Evolutionary conservation across 208 protist genomes (phyloP).

Genomic region (Lotmaria passim): DNA sequence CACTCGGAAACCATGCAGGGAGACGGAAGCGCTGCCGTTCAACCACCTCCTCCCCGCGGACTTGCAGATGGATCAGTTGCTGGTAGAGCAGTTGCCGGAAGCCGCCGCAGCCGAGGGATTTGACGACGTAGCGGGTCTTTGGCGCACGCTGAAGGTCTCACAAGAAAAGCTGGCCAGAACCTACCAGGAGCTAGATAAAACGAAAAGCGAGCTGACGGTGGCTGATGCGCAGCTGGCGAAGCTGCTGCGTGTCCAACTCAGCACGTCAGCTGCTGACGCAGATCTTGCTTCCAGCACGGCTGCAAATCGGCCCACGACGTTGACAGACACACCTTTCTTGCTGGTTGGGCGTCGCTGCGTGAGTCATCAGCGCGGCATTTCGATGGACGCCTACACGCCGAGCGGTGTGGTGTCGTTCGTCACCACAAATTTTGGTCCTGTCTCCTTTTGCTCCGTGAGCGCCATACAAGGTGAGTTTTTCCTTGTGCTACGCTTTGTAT

Average conservation of each 20-base stretch:
- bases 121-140: constrained; percentile 7
- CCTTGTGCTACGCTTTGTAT: constrained; percentile 40
- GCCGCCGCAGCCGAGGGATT: neutral
- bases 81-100: constrained; percentile 44
- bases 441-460: constrained; percentile 25
- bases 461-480: neutral
- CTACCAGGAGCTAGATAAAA: constrained; percentile 3
- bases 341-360: constrained; percentile 13
- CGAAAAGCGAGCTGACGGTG: neutral
- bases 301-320: neutral
- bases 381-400: constrained; percentile 25
- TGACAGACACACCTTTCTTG: neutral
- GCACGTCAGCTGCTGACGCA: neutral
- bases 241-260: constrained; percentile 4
- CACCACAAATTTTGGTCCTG: constrained; percentile 37
- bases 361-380: constrained; percentile 22
- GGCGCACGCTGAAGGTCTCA: constrained; percentile 21
- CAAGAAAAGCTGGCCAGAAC: constrained; percentile 20
- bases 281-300: neutral
- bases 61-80: constrained; percentile 62
- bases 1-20: constrained; percentile 6
- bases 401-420: constrained; percentile 27
- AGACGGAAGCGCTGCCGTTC: constrained; percentile 43
- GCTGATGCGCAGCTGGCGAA: constrained; percentile 19
- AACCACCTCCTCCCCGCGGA: constrained; percentile 72